Base-by-base conservation (phyloP, 345 rosid genomes). In the Citrus inodora region DNA sequence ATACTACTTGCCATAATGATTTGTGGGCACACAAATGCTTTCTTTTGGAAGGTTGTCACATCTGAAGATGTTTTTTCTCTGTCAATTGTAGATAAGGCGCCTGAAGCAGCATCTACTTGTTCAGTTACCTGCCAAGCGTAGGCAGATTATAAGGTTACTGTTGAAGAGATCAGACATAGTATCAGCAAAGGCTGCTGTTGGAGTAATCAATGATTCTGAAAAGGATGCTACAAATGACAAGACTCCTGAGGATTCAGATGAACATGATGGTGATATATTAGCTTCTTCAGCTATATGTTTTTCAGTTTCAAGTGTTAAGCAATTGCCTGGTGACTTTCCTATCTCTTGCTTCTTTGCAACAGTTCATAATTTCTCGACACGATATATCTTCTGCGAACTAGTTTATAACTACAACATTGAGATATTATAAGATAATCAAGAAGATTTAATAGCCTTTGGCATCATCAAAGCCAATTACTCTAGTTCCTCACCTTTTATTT, bases 101-200 rank as follows among this genome's bases (percentile, higher is more conserved):
- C 83, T 95, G 85, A 95, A 95, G 87, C 90, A 89, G 90, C 94
- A 92, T 83, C 93, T 95, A 60, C 78, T 95, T 88, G 79, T 85
- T 68, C 92, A 95, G 88, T 88, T 95, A 79, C 99, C 99, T 27
- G 97, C 98, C 48, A 92, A 93, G 77, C 93, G 99, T 80, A 85
- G 99, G 61, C 96, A 95, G 86, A 90, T 95, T 69, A 87, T 95
- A 79, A 86, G 88, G 70, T 73, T 95, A 67, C 53, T 77, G 76
- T 86, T 95, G 79, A 90, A 88, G 83, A 89, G 81, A 82, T 91
- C 98, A 62, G 96, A 93, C 74, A 88, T 95, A 56, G 81, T 88
- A 59, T 84, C 83, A 67, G 97, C 96, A 75, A 91, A 87, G 83
- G 83, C 85, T 82, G 82, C 84, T 74, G 71, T 82, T 78, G 81